These are phyloP conservation scores for Diutina mesorugosa DNA, from an alignment of 1,139 yeast species.

Conservation along the genomic window DNA sequence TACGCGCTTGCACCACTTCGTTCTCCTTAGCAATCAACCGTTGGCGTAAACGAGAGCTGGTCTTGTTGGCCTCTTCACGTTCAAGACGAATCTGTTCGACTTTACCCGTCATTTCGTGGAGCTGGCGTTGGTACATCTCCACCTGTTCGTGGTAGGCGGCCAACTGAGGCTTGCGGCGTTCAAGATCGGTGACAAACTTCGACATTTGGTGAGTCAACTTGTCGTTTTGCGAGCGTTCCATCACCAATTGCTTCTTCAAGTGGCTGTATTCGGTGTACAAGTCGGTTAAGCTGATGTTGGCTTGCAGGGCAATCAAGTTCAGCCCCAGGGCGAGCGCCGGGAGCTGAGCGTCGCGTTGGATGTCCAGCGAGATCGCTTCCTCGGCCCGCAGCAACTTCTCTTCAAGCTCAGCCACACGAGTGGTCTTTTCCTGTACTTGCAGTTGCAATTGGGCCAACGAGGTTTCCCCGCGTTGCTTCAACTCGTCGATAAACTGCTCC, in stretches of 20 bases:
- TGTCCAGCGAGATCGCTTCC: not conserved
- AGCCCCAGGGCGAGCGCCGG: not conserved
- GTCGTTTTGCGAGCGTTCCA: conserved; percentile 63
- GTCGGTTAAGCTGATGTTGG: conserved; percentile 45
- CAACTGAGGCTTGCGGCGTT: conserved; percentile 67
- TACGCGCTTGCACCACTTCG: conserved; percentile 33
- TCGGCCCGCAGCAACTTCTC: not conserved
- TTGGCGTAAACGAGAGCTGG: conserved; percentile 18
- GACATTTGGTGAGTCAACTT: conserved; percentile 61
- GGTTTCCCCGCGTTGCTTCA: conserved; percentile 24
- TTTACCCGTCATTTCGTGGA: conserved; percentile 27
- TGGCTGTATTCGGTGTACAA: conserved; percentile 55
- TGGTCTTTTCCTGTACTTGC: conserved; percentile 10
- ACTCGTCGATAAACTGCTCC: conserved; percentile 30
- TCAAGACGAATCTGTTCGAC: conserved; percentile 25
- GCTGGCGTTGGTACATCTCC: conserved; percentile 28
- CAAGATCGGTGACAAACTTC: conserved; percentile 61
- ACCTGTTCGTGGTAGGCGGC: conserved; percentile 49
- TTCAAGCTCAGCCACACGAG: conserved; percentile 21
- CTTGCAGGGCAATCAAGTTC: not conserved
- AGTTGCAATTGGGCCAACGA: conserved; percentile 21
- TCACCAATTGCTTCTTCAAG: conserved; percentile 52
- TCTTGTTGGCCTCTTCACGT: conserved; percentile 28
- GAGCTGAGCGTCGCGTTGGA: not conserved
- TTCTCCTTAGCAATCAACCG: conserved; percentile 24